Evolutionary conservation across 768 basidiomycete species (phyloP).

Genomic region (Amanita phalloides): DNA sequence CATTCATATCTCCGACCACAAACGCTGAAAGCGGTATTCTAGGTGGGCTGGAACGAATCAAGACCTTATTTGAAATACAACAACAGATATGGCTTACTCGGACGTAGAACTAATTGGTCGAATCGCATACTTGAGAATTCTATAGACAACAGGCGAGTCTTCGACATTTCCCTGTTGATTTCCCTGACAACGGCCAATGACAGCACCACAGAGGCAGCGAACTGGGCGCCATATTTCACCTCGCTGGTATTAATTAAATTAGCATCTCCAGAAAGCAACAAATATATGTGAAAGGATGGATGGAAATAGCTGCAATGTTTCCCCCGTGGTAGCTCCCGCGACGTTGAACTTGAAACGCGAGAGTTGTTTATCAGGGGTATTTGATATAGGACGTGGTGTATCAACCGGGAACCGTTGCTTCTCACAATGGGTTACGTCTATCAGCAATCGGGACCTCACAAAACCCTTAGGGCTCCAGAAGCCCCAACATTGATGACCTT

Average conservation of each 20-base stretch:
- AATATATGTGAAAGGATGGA: conserved; percentile 7
- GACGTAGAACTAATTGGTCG: conserved; percentile 50
- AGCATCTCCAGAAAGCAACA: conserved; percentile 9
- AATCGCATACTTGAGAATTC: conserved; percentile 79
- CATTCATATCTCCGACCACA: conserved; percentile 84
- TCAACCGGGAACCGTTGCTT: conserved; percentile 60
- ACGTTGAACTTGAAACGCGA: conserved; percentile 57
- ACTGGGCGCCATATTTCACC: conserved; percentile 55
- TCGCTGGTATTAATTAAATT: conserved; percentile 24
- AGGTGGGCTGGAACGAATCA: conserved; percentile 19
- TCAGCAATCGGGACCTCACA: conserved; percentile 13
- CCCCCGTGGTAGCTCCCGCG: conserved; percentile 85
- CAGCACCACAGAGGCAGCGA: conserved; percentile 76
- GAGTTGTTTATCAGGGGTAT: conserved; percentile 81
- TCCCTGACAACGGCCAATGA: conserved; percentile 62
- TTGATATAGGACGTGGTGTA: conserved; percentile 89
- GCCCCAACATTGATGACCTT: conserved; percentile 10
- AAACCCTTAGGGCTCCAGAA: conserved; percentile 59
- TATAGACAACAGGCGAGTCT: conserved; percentile 35
- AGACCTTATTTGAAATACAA: not conserved
- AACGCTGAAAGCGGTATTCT: conserved; percentile 74
- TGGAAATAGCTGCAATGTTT: conserved; percentile 39
- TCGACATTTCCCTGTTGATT: conserved; percentile 20
- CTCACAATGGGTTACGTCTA: conserved; percentile 12
- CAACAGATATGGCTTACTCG: conserved; percentile 41